Evolutionary conservation across 805 yeast species (phyloP).

Genomic region (Debaryomyces hansenii): DNA sequence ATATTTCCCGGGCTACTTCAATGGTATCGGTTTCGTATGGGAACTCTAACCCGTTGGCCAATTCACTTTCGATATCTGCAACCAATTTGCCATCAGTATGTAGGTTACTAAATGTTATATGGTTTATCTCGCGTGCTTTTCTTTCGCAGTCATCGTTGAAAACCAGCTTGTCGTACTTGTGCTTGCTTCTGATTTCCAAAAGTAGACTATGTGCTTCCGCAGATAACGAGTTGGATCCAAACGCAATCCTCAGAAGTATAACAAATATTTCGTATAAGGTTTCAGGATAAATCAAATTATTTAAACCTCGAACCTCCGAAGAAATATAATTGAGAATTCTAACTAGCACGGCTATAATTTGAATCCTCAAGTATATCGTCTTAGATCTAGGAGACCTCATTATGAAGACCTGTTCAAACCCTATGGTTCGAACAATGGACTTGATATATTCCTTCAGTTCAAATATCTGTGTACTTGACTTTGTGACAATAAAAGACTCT

Average conservation of each 20-base stretch:
- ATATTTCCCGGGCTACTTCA: constrained; percentile 67
- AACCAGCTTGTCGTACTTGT: constrained; percentile 23
- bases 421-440: constrained; percentile 42
- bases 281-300: constrained; percentile 38
- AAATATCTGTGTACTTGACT: constrained; percentile 23
- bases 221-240: constrained; percentile 45
- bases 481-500: constrained; percentile 42
- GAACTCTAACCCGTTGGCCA: constrained; percentile 61
- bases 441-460: constrained; percentile 40
- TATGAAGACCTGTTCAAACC: constrained; percentile 49
- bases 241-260: constrained; percentile 53
- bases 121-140: constrained; percentile 38
- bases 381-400: constrained; percentile 46
- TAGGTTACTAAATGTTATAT: constrained; percentile 19
- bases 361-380: constrained; percentile 34
- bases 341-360: constrained; percentile 41
- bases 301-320: constrained; percentile 29
- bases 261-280: constrained; percentile 49
- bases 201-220: constrained; percentile 38
- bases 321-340: constrained; percentile 39
- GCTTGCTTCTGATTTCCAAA: constrained; percentile 30
- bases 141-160: constrained; percentile 48
- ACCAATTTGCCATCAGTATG: constrained; percentile 15
- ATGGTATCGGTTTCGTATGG: constrained; percentile 62
- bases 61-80: constrained; percentile 41